These are phyloP conservation scores for Gonapodya sp. DNA, from an alignment of 192 early-diverging fungal genomes.

Conservation along the genomic window DNA sequence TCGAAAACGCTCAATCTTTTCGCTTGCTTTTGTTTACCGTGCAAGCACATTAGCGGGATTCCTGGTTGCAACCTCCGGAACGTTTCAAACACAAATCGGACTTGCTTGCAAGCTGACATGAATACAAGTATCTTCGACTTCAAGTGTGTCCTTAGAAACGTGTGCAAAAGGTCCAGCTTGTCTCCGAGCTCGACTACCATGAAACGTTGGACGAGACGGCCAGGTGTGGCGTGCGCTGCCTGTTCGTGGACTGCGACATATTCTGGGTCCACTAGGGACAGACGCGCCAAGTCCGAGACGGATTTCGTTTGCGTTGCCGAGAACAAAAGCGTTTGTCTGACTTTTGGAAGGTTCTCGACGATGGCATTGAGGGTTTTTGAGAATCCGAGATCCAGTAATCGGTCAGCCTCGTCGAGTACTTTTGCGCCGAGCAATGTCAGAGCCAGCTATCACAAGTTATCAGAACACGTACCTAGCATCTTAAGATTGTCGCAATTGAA, in stretches of 20 bases:
- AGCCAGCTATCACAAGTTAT: conserved; percentile 7
- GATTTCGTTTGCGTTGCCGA: conserved; percentile 97
- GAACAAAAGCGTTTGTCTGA: conserved; percentile 88
- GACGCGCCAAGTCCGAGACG: conserved; percentile 84
- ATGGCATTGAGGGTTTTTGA: conserved; percentile 73
- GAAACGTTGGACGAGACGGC: conserved; percentile 75
- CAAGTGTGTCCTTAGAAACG: conserved; percentile 90
- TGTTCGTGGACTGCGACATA: conserved; percentile 91
- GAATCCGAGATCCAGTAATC: conserved; percentile 83
- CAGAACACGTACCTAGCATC: conserved; percentile 41
- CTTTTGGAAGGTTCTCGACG: conserved; percentile 67
- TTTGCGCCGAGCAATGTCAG: neutral
- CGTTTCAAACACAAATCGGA: conserved; percentile 85
- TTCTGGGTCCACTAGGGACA: conserved; percentile 70
- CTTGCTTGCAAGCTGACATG: conserved; percentile 90
- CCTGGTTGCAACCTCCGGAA: conserved; percentile 95
- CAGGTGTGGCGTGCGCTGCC: conserved; percentile 70
- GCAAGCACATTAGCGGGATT: conserved; percentile 77
- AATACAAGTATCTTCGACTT: conserved; percentile 86
- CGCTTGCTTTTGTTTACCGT: conserved; percentile 95
- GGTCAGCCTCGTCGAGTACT: conserved; percentile 78
- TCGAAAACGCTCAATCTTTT: conserved; percentile 91
- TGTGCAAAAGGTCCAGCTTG: conserved; percentile 93
- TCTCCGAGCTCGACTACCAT: conserved; percentile 69
- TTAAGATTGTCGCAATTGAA: conserved; percentile 78